phyloP scores from a whole-genome alignment of 768 basidiomycete species.

The Termitomyces sp. region DNA sequence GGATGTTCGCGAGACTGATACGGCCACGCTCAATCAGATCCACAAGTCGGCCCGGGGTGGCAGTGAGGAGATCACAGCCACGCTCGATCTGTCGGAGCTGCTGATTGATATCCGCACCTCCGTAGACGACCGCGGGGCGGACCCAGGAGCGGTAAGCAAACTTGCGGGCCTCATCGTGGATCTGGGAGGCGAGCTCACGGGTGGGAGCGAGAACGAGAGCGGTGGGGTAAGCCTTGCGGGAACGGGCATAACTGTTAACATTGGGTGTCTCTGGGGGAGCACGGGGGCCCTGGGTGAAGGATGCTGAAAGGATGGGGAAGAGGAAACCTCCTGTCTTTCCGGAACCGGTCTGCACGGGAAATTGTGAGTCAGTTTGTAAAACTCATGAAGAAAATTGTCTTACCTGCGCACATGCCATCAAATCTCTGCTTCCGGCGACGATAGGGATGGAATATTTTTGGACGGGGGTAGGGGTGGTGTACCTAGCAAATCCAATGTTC shows the following conservation, averaged over 20 bases:
- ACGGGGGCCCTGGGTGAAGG: constrained; percentile 80
- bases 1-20: constrained; percentile 94
- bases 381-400: constrained; percentile 17
- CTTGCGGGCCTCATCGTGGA: constrained; percentile 98
- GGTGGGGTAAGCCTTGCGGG: constrained; percentile 92
- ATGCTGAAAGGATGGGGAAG: constrained; percentile 96
- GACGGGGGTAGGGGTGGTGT: constrained; percentile 94
- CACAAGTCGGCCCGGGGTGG: constrained; percentile 96
- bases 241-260: constrained; percentile 52
- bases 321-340: constrained; percentile 99
- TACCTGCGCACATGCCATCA: constrained; percentile 95
- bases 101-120: constrained; percentile 95
- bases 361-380: constrained; percentile 8
- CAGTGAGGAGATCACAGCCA: constrained; percentile 94
- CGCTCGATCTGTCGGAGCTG: constrained; percentile 94
- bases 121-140: constrained; percentile 97
- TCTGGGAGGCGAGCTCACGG: constrained; percentile 97
- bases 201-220: constrained; percentile 98
- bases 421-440: constrained; percentile 82
- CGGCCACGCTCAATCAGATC: constrained; percentile 97
- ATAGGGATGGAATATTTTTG: constrained; percentile 99
- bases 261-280: constrained; percentile 56
- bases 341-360: constrained; percentile 81
- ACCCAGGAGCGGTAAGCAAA: constrained; percentile 99
- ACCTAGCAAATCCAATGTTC: constrained; percentile 91